Evolutionary conservation across 1,284 basidiomycete species (phyloP), one percentile per base, ranked within the genome.

Genomic region (Taiwanofungus camphoratus): DNA sequence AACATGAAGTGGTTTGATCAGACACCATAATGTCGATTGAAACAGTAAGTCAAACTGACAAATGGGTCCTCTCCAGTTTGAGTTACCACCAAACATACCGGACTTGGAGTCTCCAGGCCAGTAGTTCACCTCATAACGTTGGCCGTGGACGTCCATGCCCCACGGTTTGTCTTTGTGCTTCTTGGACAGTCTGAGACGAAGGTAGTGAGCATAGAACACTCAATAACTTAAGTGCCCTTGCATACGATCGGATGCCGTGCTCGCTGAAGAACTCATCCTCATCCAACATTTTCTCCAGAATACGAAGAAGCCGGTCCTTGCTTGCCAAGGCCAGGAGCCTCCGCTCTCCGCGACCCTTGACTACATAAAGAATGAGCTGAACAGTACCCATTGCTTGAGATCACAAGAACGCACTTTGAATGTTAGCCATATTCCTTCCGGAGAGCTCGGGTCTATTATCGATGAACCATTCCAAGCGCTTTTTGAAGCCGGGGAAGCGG

Each of bases 61-160:
- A 46, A 88, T 87, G 4, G 85, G 85, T 12, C 85, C 86, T 61
- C 94, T 77, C 94, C 94, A 96, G 64, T 99, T 97, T 16, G 90
- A 93, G 65, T 98, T 98, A 23, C 94, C 94, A 43, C 96, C 95
- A 64, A 98, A 98, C 95, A 99, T 99, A 45, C 92, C 93, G 24
- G 90, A 93, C 59, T 80, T 81, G 2, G 92, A 96, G 62, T 99
- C 95, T 13, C 94, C 96, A 0, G 95, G 93, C 96, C 95, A 99
- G 68, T 98, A 99, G 33, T 81, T 80, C 31, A 98, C 92, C 57
- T 92, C 87, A 61, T 96, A 92, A 38, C 86, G 77, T 54, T 97
- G 79, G 15, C 92, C 94, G 49, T 95, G 80, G 36, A 97, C 94
- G 52, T 92, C 72, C 77, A 97, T 95, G 12, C 85, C 86, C 89